These are phyloP conservation scores for Cymbidium sinense DNA, from an alignment of 106 monocot genomes.

Conservation along the genomic window DNA sequence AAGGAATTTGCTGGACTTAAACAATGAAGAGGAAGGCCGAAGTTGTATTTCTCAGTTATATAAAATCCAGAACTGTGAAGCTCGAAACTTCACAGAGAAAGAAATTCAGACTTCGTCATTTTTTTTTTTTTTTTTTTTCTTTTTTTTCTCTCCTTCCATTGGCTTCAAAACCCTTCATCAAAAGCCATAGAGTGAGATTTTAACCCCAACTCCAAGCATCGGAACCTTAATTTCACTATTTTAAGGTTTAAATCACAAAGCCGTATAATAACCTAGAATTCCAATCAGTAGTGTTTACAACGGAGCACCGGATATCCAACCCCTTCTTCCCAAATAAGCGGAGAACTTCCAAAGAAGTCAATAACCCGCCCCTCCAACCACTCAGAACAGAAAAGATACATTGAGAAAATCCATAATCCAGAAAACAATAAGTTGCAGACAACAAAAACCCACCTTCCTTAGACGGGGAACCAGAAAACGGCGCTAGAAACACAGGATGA, in stretches of 20 bases:
- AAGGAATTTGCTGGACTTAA: neutral
- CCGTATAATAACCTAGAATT: neutral
- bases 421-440: too few relatives aligned
- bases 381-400: too few relatives aligned
- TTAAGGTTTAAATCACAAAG: neutral
- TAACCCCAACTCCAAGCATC: neutral
- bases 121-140: neutral
- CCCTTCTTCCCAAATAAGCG: neutral
- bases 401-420: too few relatives aligned
- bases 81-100: neutral
- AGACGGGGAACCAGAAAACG: neutral
- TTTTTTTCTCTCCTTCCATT: neutral
- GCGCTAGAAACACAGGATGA: neutral
- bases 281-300: neutral
- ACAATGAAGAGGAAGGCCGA: too few relatives aligned
- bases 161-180: neutral
- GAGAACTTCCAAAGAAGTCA: neutral
- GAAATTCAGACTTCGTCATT: neutral
- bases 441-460: too few relatives aligned
- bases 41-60: too few relatives aligned
- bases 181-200: neutral
- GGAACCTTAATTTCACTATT: too few relatives aligned
- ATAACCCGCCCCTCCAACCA: neutral
- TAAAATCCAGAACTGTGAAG: neutral
- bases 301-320: neutral